Percentiles rank a stretch among this genome's conserved stretches.
These are phyloP conservation scores for Ampelocalamus luodianensis DNA, from an alignment of 176 grass and related monocot species.

Conservation along the genomic window DNA sequence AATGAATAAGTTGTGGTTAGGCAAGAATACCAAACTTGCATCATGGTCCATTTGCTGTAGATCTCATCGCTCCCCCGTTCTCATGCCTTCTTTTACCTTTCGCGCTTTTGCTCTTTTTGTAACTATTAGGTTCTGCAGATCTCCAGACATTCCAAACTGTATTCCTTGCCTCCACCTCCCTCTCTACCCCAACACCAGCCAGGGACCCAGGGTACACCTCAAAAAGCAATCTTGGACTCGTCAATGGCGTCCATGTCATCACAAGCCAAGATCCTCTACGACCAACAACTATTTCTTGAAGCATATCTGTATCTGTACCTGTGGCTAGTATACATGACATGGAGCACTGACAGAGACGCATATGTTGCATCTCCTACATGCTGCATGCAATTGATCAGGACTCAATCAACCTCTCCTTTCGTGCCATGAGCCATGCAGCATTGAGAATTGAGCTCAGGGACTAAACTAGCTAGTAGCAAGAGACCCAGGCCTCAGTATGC, in stretches of 20 bases:
- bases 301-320: not conserved
- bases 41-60: no score
- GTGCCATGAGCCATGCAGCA: constrained; percentile 33
- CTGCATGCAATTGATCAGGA: constrained; percentile 11
- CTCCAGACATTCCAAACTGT: no score
- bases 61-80: no score
- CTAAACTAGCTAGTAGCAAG: constrained; percentile 37
- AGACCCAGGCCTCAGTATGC: constrained; percentile 52
- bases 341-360: no score
- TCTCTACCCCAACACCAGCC: constrained; percentile 20
- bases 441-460: constrained; percentile 51
- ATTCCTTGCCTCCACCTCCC: constrained; percentile 12
- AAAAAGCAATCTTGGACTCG: no score
- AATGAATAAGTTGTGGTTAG: no score
- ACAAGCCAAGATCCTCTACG: constrained; percentile 36
- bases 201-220: no score
- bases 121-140: no score
- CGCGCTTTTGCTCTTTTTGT: no score
- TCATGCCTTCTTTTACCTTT: no score
- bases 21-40: no score
- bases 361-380: not conserved
- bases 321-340: no score
- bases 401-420: constrained; percentile 58
- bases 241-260: constrained; percentile 63
- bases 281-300: not conserved